phyloP scores from a whole-genome alignment of 768 basidiomycete genomes.

The Galerina marginata region DNA sequence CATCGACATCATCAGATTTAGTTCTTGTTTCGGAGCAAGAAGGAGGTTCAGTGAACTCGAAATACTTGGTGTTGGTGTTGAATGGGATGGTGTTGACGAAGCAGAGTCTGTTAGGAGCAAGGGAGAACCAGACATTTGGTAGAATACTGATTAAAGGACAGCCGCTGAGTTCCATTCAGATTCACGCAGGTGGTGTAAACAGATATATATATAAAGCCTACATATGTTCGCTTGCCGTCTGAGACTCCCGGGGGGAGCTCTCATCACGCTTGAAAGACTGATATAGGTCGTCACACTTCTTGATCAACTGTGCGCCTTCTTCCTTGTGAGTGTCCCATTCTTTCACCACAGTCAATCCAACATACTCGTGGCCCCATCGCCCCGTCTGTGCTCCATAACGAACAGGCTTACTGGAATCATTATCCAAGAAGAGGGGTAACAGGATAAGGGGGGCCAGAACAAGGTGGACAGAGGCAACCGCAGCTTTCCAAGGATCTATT shows the following conservation, averaged over 20 bases:
- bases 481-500: slow-evolving; percentile 65
- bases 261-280: slow-evolving; percentile 30
- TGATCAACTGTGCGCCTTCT: slow-evolving; percentile 53
- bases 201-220: background rate
- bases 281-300: slow-evolving; percentile 62
- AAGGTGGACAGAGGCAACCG: slow-evolving; percentile 70
- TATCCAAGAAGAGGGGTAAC: slow-evolving; percentile 37
- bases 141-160: too few species aligned
- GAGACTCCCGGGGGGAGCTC: background rate
- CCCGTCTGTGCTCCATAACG: slow-evolving; percentile 61
- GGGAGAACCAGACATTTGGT: too few species aligned
- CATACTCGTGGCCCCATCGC: slow-evolving; percentile 58
- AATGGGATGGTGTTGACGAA: background rate
- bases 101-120: too few species aligned
- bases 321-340: slow-evolving; percentile 56
- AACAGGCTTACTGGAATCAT: slow-evolving; percentile 36
- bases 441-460: slow-evolving; percentile 60
- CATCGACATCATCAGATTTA: background rate
- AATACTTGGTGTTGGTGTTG: background rate
- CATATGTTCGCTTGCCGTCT: slow-evolving; percentile 24
- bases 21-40: background rate
- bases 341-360: slow-evolving; percentile 53
- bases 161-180: too few species aligned
- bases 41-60: background rate
- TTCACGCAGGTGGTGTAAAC: background rate